Percentiles rank a stretch among this genome's conserved stretches.
Evolutionary conservation across 768 basidiomycete genomes (phyloP).

Genomic region (Xerocomellus amylosporus): DNA sequence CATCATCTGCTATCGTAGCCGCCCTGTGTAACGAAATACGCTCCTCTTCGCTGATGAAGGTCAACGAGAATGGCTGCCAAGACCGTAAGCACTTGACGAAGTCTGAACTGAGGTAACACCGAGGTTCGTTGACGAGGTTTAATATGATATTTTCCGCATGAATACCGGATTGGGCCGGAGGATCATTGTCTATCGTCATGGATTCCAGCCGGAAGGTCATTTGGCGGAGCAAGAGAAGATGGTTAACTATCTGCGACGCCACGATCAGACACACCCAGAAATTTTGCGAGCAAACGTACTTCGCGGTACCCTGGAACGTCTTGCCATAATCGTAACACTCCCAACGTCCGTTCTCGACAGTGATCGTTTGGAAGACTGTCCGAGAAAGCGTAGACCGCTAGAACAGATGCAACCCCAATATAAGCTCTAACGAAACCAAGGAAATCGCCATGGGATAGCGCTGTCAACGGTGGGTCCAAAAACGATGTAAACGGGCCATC

Average conservation of each 20-base stretch:
- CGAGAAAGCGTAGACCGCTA: conserved; percentile 77
- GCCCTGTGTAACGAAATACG: conserved; percentile 56
- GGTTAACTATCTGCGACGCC: conserved; percentile 63
- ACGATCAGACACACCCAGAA: conserved; percentile 4
- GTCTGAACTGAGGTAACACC: conserved; percentile 55
- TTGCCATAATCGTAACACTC: conserved; percentile 44
- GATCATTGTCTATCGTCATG: conserved; percentile 61
- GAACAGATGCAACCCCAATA: conserved; percentile 62
- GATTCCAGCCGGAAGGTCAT: conserved; percentile 70
- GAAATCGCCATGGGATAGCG: conserved; percentile 54
- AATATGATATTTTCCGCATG: conserved; percentile 68
- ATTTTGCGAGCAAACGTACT: conserved; percentile 39
- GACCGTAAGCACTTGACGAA: conserved; percentile 58
- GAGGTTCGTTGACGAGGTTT: conserved; percentile 59
- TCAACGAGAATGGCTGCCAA: conserved; percentile 59
- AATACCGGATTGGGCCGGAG: conserved; percentile 60
- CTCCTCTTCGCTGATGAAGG: conserved; percentile 60
- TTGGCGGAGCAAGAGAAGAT: conserved; percentile 67
- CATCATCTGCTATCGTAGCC: conserved; percentile 67
- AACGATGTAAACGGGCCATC: conserved; percentile 39
- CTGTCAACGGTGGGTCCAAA: conserved; percentile 30
- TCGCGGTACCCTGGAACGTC: conserved; percentile 66
- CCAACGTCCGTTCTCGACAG: conserved; percentile 63
- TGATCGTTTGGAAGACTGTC: conserved; percentile 67
- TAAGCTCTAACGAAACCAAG: conserved; percentile 62